These are phyloP conservation scores for Termitomyces sp. DNA, from an alignment of 768 basidiomycete genomes.

Conservation along the genomic window DNA sequence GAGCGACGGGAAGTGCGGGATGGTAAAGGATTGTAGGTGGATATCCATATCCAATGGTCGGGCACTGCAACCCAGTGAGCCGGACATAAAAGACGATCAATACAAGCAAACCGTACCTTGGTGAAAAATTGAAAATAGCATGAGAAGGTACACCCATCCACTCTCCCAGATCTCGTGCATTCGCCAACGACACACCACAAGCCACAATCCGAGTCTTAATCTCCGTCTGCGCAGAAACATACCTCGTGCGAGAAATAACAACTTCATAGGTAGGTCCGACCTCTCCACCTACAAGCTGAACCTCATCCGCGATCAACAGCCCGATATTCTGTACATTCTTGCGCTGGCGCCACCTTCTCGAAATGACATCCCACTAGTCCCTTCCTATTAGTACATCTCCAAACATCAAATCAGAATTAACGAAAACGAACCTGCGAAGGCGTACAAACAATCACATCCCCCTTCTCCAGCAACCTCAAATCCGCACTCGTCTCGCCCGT, in stretches of 20 bases:
- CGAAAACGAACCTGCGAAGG: conserved; percentile 67
- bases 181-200: conserved; percentile 91
- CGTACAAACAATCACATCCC: conserved; percentile 92
- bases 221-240: conserved; percentile 91
- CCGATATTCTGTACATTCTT: conserved; percentile 96
- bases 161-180: conserved; percentile 92
- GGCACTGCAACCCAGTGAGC: conserved; percentile 45
- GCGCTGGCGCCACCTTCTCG: conserved; percentile 91
- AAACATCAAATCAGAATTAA: conserved; percentile 4
- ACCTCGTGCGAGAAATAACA: conserved; percentile 92
- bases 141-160: conserved; percentile 96
- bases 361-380: conserved; percentile 92
- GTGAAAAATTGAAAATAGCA: conserved; percentile 97
- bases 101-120: conserved; percentile 47
- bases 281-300: conserved; percentile 92
- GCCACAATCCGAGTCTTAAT: conserved; percentile 92
- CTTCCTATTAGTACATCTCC: background rate
- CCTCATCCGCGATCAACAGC: conserved; percentile 89
- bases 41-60: conserved; percentile 98
- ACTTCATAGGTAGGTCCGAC: conserved; percentile 97
- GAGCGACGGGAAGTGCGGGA: conserved; percentile 96
- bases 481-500: conserved; percentile 95
- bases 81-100: background rate
- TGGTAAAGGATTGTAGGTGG: conserved; percentile 91
- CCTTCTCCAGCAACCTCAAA: conserved; percentile 81